These are phyloP conservation scores for Pistacia integerrima DNA, from an alignment of 345 rosid genomes.

Conservation along the genomic window DNA sequence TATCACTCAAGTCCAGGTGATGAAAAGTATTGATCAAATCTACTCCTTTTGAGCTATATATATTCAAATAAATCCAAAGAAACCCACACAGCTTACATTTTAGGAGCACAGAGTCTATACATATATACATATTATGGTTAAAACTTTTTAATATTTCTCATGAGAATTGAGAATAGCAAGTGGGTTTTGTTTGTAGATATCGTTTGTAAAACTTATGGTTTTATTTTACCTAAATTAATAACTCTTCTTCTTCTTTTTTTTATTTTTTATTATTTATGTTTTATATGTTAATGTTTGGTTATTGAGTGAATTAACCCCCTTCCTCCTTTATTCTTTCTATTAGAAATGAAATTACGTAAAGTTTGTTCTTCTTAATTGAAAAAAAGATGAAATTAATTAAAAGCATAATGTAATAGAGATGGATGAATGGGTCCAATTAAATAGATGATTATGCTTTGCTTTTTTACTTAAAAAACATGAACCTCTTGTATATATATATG, in stretches of 20 bases:
- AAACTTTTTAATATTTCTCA: neutral
- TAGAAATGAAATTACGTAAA: neutral
- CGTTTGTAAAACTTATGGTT: neutral
- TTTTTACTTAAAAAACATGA: conserved; percentile 13
- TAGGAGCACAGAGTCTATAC: neutral
- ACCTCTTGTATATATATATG: neutral
- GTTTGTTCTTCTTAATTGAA: neutral
- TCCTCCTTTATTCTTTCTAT: neutral
- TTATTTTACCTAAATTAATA: neutral
- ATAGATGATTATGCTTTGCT: conserved; percentile 22
- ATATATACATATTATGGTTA: neutral
- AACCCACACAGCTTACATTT: neutral
- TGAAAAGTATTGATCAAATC: conserved; percentile 48
- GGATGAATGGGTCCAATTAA: conserved; percentile 24
- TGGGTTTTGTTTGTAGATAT: neutral
- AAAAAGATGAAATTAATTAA: neutral
- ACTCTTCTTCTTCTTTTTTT: too few species aligned
- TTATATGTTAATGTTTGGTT: too few species aligned
- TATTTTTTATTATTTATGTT: too few species aligned
- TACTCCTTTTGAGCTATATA: conserved; percentile 29
- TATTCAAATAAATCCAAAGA: neutral
- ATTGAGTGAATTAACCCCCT: neutral
- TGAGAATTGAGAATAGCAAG: neutral
- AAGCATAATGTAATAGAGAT: neutral
- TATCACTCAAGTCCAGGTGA: conserved; percentile 56